Evolutionary conservation across 768 basidiomycete genomes (phyloP).

Genomic region (Lactifluus subvellereus): DNA sequence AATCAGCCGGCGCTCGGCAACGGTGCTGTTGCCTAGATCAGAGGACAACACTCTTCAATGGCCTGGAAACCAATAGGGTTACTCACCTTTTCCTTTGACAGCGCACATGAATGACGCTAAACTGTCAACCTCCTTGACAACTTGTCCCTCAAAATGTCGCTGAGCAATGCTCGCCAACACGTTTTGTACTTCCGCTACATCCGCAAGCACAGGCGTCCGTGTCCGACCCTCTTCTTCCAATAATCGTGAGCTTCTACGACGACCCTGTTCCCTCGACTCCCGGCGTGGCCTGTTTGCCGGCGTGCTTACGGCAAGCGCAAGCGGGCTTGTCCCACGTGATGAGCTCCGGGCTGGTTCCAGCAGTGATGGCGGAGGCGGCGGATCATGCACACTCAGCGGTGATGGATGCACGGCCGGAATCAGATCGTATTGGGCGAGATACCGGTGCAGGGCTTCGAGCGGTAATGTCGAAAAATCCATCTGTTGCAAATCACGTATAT

Average conservation of each 20-base stretch:
- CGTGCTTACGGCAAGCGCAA: constrained; percentile 36
- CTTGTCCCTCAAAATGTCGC: constrained; percentile 62
- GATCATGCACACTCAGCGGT: constrained; percentile 59
- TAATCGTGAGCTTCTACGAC: constrained; percentile 67
- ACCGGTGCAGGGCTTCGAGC: constrained; percentile 58
- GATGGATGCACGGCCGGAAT: constrained; percentile 66
- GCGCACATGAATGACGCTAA: constrained; percentile 75
- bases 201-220: constrained; percentile 63
- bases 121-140: constrained; percentile 74
- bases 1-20: constrained; percentile 10
- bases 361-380: constrained; percentile 61
- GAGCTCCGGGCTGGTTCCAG: constrained; percentile 42
- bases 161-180: constrained; percentile 67
- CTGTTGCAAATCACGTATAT: constrained; percentile 35
- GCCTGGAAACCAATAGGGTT: constrained; percentile 3
- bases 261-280: constrained; percentile 52
- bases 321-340: constrained; percentile 49
- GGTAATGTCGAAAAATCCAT: constrained; percentile 73
- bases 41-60: background rate
- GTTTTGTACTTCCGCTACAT: constrained; percentile 59
- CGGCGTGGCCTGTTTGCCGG: constrained; percentile 70
- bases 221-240: constrained; percentile 55
- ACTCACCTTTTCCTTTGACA: constrained; percentile 46
- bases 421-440: constrained; percentile 67
- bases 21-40: constrained; percentile 13